Evolutionary conservation across 2,329 filamentous ascomycete genomes (phyloP), one percentile per base, ranked within the genome.

Genomic region (Talaromyces albobiverticillius): DNA sequence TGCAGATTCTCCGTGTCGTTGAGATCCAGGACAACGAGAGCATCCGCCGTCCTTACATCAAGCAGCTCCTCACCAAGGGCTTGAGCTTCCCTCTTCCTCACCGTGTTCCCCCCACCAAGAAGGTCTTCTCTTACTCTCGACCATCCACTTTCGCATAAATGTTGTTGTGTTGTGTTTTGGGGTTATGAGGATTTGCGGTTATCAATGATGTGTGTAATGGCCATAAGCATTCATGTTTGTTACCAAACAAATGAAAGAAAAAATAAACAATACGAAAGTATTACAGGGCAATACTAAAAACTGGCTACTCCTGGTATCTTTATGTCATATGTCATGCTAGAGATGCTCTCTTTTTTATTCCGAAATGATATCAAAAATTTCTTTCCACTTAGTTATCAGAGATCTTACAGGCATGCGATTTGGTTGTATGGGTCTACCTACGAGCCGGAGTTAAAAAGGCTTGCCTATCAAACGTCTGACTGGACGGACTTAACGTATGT

Each of bases 1-100:
- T 69, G 59, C 67, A 97, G 93, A 93, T 99, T 78, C 90, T 99
- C 77, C 95, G 95, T 80, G 93, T 99, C 70, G 88, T 96, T 71
- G 94, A 99, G 83, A 78, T 99, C 73, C 88, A 95, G 83, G 96
- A 96, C 86, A 82, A 79, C 72, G 90, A 92, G 67, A 90, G 94
- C 75, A 82, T 99, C 83, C 94, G 93, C 84, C 90, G 94, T 78
- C 93, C 94, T 66, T 99, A 99, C 87, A 95, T 99, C 84, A 95
- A 92, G 85, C 94, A 99, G 83, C 90, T 99, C 77, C 80, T 95
- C 76, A 81, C 83, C 79, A 97, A 97, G 88, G 77, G 85, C 79
- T 89, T 99, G 79, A 90, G 88, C 80, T 99, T 99, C 90, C 94
- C 94, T 76, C 90, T 99, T 67, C 94, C 94, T 76, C 94, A 99